Conservation (phyloP, 2,329 filamentous ascomycete species). For the Tympanopsis confertula region DNA sequence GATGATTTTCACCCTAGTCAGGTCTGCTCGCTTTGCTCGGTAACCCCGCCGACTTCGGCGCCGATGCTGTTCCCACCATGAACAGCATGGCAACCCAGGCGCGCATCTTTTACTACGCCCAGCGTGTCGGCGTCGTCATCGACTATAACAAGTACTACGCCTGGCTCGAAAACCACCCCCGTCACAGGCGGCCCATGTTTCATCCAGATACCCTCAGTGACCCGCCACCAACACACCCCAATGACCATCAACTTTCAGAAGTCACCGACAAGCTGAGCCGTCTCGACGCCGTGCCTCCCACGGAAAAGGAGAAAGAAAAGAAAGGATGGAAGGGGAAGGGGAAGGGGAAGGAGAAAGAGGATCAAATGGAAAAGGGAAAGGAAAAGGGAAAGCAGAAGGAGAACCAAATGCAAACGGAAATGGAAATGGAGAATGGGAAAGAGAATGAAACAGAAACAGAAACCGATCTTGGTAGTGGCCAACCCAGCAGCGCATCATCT, state of each 20-base stretch:
- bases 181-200: slow-evolving; percentile 20
- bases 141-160: slow-evolving; percentile 57
- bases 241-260: slow-evolving; percentile 1
- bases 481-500: background rate
- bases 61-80: slow-evolving; percentile 5
- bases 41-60: slow-evolving; percentile 21
- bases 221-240: slow-evolving; percentile 3
- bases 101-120: slow-evolving; percentile 48
- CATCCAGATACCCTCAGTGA: slow-evolving; percentile 19
- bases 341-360: no score
- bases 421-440: background rate
- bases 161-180: slow-evolving; percentile 36
- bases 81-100: slow-evolving; percentile 6
- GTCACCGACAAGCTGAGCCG: background rate
- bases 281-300: no score
- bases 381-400: background rate
- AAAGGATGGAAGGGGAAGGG: background rate
- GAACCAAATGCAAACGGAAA: background rate
- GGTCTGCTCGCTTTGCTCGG: slow-evolving; percentile 56
- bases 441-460: background rate
- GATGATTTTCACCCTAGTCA: no score
- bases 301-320: background rate
- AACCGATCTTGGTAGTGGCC: no score
- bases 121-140: slow-evolving; percentile 36
- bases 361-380: background rate